Percentiles rank a stretch among this genome's conserved stretches.
Conservation (phyloP, 1,284 basidiomycete genomes). For the Papiliotrema flavescens region DNA sequence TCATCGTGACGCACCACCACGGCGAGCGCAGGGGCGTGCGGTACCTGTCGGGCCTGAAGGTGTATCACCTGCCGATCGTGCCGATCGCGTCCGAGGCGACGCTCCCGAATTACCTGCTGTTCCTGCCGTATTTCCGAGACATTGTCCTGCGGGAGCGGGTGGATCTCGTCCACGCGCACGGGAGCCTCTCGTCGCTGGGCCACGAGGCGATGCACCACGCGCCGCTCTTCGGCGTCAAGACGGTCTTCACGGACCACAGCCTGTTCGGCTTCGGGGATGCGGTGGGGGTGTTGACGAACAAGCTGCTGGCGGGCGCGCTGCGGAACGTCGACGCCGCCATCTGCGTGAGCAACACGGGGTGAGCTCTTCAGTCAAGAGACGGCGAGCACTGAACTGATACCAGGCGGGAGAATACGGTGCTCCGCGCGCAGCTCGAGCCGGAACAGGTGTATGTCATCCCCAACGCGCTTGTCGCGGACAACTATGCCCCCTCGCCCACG, state of each 20-base stretch:
- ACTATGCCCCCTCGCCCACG: conserved; percentile 66
- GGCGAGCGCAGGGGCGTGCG: conserved; percentile 82
- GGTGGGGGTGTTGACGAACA: conserved; percentile 94
- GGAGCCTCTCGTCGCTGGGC: conserved; percentile 80
- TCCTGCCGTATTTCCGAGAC: conserved; percentile 82
- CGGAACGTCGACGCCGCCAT: conserved; percentile 90
- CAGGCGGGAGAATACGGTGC: conserved; percentile 89
- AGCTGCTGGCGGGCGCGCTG: conserved; percentile 79
- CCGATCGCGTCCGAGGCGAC: conserved; percentile 88
- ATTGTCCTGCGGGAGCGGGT: conserved; percentile 86
- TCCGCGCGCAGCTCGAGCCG: conserved; percentile 74
- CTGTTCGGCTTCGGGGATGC: conserved; percentile 95
- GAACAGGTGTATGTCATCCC: conserved; percentile 83
- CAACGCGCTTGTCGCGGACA: conserved; percentile 84
- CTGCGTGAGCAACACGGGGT: conserved; percentile 97
- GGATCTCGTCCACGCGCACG: conserved; percentile 87
- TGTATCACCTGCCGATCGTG: conserved; percentile 88
- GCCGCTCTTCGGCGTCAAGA: conserved; percentile 65
- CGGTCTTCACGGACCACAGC: conserved; percentile 95
- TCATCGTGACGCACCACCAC: conserved; percentile 92
- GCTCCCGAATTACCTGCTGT: conserved; percentile 88
- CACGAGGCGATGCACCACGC: conserved; percentile 91
- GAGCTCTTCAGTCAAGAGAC: conserved; percentile 28
- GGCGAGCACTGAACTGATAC: conserved; percentile 1
- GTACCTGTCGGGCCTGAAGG: conserved; percentile 84